A percentile compares a stretch with the other conserved stretches of the same genome.
Evolutionary conservation across 805 yeast genomes (phyloP).

Genomic region (Kazachstania psychrophila): DNA sequence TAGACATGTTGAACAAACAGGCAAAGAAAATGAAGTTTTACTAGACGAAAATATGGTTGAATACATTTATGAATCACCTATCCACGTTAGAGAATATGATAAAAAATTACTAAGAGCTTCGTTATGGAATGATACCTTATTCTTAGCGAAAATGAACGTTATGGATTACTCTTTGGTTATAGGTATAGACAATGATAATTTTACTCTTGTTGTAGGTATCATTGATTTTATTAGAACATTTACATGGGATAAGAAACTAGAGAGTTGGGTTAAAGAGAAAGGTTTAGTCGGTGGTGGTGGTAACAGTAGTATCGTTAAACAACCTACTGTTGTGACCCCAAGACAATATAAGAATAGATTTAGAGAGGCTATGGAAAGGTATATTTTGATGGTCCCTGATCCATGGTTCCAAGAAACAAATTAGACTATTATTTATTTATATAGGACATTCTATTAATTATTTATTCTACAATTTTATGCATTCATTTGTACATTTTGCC

Average conservation of each 20-base stretch:
- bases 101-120: slow-evolving; percentile 80
- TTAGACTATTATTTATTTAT: not conserved
- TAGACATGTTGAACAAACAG: slow-evolving; percentile 93
- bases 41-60: slow-evolving; percentile 98
- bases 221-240: slow-evolving; percentile 90
- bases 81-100: slow-evolving; percentile 86
- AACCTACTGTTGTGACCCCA: slow-evolving; percentile 96
- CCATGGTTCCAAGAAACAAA: slow-evolving; percentile 35
- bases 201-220: slow-evolving; percentile 81
- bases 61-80: slow-evolving; percentile 90
- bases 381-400: slow-evolving; percentile 90
- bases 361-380: slow-evolving; percentile 95
- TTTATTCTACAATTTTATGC: too few species aligned
- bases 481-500: too few species aligned
- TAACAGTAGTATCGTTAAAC: slow-evolving; percentile 59
- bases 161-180: slow-evolving; percentile 96
- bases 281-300: slow-evolving; percentile 66
- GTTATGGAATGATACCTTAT: slow-evolving; percentile 88
- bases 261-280: slow-evolving; percentile 97
- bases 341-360: slow-evolving; percentile 89
- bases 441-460: too few species aligned
- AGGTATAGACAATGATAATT: slow-evolving; percentile 68
- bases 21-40: slow-evolving; percentile 86
- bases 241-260: slow-evolving; percentile 97
- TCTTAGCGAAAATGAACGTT: slow-evolving; percentile 92